phyloP scores from a whole-genome alignment of 768 basidiomycete genomes.

The Paxillus involutus region DNA sequence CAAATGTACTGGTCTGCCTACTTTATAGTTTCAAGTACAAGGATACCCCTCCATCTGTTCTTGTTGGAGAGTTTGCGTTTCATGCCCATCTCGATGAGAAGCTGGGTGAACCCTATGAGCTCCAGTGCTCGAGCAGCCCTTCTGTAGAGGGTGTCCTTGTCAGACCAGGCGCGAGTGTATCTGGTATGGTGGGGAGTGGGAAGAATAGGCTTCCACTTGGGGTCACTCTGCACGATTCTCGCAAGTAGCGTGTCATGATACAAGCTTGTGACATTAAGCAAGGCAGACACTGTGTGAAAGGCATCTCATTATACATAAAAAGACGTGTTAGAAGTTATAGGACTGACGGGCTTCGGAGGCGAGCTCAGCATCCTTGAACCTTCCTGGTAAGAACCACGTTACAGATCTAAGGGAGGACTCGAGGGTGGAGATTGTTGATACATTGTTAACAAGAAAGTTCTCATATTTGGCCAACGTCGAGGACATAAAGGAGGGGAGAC shows the following conservation, averaged over 20 bases:
- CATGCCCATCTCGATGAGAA: constrained; percentile 88
- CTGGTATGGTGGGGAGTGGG: constrained; percentile 79
- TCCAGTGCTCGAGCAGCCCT: constrained; percentile 76
- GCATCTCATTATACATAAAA: constrained; percentile 16
- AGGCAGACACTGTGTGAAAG: constrained; percentile 69
- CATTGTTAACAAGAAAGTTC: constrained; percentile 79
- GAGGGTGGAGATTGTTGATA: constrained; percentile 80
- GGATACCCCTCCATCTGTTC: constrained; percentile 71
- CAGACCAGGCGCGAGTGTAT: constrained; percentile 87
- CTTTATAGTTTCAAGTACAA: constrained; percentile 85
- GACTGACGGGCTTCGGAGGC: constrained; percentile 91
- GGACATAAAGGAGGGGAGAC: constrained; percentile 44
- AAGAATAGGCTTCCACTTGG: constrained; percentile 73
- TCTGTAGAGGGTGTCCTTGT: constrained; percentile 68
- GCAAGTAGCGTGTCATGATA: constrained; percentile 94
- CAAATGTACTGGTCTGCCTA: constrained; percentile 36
- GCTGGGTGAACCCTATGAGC: constrained; percentile 75
- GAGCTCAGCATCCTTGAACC: constrained; percentile 96
- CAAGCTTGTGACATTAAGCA: constrained; percentile 83
- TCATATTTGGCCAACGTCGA: constrained; percentile 74
- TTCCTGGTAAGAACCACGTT: constrained; percentile 94
- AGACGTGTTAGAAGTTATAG: constrained; percentile 9
- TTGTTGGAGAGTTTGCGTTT: constrained; percentile 66
- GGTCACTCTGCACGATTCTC: constrained; percentile 59
- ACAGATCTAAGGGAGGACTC: constrained; percentile 88